phyloP scores from a whole-genome alignment of 768 basidiomycete species.

The Suillus brevipes region DNA sequence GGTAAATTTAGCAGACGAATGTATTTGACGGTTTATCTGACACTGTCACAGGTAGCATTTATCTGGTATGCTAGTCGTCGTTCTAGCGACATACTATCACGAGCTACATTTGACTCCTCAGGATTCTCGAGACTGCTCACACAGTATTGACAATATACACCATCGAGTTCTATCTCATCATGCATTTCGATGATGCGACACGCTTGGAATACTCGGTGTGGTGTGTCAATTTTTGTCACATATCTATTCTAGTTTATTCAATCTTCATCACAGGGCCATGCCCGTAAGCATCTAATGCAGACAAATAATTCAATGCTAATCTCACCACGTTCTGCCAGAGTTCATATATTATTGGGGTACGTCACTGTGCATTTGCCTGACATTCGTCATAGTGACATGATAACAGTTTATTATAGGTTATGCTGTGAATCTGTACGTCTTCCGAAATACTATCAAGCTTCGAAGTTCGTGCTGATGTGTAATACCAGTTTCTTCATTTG shows the following conservation, averaged over 20 bases:
- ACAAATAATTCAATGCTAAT: not conserved
- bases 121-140: constrained; percentile 18
- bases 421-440: constrained; percentile 9
- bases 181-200: constrained; percentile 10
- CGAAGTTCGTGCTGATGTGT: not conserved
- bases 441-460: not conserved
- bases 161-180: constrained; percentile 18
- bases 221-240: constrained; percentile 7
- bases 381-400: not conserved
- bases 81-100: not conserved
- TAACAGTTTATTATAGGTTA: constrained; percentile 9
- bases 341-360: constrained; percentile 13
- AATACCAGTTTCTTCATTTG: constrained; percentile 18
- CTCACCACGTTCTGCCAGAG: not conserved
- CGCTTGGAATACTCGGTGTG: constrained; percentile 12
- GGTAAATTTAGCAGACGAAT: not conserved
- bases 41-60: constrained; percentile 8
- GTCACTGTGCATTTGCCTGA: not conserved
- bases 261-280: constrained; percentile 11
- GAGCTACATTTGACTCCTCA: not conserved
- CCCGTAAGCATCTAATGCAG: constrained; percentile 2
- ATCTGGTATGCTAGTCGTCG: constrained; percentile 13
- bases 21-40: not conserved
- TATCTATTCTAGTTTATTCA: not conserved
- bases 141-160: constrained; percentile 17